phyloP scores from a whole-genome alignment of 23 red algal species.

The Pyropia haitanensis region DNA sequence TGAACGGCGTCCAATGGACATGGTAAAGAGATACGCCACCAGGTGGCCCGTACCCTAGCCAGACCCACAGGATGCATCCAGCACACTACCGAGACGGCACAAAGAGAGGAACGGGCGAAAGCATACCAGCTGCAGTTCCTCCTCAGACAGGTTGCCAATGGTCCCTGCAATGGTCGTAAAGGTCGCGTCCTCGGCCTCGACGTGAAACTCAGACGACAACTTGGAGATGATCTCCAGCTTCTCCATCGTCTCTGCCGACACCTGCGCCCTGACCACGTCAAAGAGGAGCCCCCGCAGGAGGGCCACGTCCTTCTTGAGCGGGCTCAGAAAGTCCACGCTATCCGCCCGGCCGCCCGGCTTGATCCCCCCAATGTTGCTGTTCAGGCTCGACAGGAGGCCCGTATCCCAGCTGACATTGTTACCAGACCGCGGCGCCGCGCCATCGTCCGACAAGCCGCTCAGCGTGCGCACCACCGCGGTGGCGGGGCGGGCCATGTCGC shows the following conservation, averaged over 20 bases:
- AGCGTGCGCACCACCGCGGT: too few species aligned
- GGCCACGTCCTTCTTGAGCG: conserved; percentile 64
- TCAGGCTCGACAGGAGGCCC: too few species aligned
- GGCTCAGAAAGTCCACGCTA: conserved; percentile 68
- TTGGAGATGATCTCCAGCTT: conserved; percentile 51
- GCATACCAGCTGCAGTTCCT: conserved; percentile 5
- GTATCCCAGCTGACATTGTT: too few species aligned
- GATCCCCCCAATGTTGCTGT: neutral
- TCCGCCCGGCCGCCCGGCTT: conserved; percentile 27
- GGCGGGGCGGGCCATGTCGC: too few species aligned
- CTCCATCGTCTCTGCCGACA: conserved; percentile 11
- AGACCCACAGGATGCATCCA: neutral
- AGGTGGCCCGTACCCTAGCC: neutral
- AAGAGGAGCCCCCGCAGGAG: conserved; percentile 35
- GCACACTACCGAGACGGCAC: neutral
- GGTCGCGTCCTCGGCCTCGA: conserved; percentile 11
- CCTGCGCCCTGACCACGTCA: conserved; percentile 18
- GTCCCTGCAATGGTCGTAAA: conserved; percentile 13
- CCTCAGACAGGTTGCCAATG: conserved; percentile 13
- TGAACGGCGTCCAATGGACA: too few species aligned
- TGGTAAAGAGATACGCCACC: neutral
- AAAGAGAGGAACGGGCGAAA: neutral
- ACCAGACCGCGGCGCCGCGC: too few species aligned
- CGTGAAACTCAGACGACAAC: conserved; percentile 16
- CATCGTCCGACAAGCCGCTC: too few species aligned